phyloP scores from a whole-genome alignment of 305 asterid genomes.

The Ajuga reptans region DNA sequence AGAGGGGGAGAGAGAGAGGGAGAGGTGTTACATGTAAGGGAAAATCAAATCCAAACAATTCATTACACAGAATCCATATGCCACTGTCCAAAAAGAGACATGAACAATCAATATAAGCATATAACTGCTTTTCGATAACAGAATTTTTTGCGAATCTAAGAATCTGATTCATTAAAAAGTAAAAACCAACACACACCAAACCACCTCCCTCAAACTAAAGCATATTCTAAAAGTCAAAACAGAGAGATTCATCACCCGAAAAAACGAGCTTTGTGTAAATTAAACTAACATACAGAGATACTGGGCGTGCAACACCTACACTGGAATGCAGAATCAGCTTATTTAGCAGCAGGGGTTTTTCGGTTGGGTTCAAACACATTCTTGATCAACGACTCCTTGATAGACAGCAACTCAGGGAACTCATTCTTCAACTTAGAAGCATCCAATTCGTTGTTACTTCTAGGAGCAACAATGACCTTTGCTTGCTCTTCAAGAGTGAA shows the following conservation, averaged over 20 bases:
- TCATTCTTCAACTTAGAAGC: constrained; percentile 77
- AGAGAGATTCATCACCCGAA: not conserved
- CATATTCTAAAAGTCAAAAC: not conserved
- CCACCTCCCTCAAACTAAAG: constrained; percentile 2
- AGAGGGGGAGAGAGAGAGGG: not conserved
- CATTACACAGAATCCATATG: constrained; percentile 4
- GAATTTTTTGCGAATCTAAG: not conserved
- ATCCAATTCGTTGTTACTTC: constrained; percentile 86
- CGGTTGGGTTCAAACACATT: constrained; percentile 72
- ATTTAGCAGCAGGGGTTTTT: constrained; percentile 47
- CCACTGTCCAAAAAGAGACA: not conserved
- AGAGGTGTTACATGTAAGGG: not conserved
- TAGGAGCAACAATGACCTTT: constrained; percentile 79
- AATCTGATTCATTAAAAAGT: not conserved
- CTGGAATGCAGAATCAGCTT: constrained; percentile 15
- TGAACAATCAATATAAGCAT: constrained; percentile 10
- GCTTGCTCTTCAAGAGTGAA: constrained; percentile 92
- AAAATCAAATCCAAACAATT: constrained; percentile 16
- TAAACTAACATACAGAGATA: constrained; percentile 18
- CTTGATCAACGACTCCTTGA: constrained; percentile 82
- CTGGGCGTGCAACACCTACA: not conserved
- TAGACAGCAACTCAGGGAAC: constrained; percentile 68
- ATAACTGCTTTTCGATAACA: not conserved
- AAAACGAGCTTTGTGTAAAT: constrained; percentile 11
- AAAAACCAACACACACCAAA: constrained; percentile 11